Evolutionary conservation across 2,329 filamentous ascomycete genomes (phyloP).

Genomic region (Xylaria sp.): DNA sequence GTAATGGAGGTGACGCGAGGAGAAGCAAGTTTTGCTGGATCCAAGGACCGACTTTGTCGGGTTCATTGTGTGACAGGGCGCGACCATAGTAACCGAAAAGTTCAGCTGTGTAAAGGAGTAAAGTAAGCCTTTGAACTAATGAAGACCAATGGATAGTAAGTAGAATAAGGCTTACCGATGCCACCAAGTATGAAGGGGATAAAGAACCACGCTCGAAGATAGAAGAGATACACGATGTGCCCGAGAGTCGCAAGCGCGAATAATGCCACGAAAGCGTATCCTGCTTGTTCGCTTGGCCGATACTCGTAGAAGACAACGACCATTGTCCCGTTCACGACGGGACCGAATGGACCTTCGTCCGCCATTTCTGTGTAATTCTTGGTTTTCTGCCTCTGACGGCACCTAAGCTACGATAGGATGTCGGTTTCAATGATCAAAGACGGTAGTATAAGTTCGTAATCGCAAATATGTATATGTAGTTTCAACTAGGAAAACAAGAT

Average conservation of each 20-base stretch:
- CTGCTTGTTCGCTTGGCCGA: slow-evolving; percentile 33
- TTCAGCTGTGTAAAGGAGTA: slow-evolving; percentile 26
- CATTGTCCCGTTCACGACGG: slow-evolving; percentile 34
- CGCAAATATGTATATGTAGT: not conserved
- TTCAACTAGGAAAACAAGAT: not conserved
- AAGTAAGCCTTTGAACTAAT: not conserved
- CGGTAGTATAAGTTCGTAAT: not conserved
- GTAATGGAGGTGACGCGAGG: slow-evolving; percentile 41
- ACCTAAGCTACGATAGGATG: not conserved
- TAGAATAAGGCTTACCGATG: not conserved
- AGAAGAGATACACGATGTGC: slow-evolving; percentile 35
- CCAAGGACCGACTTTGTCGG: slow-evolving; percentile 33
- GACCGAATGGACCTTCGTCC: slow-evolving; percentile 37
- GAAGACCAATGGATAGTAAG: not conserved
- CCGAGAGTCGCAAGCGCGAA: slow-evolving; percentile 35
- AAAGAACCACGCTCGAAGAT: slow-evolving; percentile 38
- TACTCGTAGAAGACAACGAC: slow-evolving; percentile 42
- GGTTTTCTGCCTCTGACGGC: not conserved
- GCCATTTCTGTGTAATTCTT: not conserved
- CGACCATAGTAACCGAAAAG: slow-evolving; percentile 44
- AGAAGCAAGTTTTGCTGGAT: slow-evolving; percentile 44
- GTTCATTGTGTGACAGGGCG: slow-evolving; percentile 17
- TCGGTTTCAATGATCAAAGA: not conserved
- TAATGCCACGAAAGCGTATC: slow-evolving; percentile 36
- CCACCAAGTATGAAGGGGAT: slow-evolving; percentile 41